phyloP scores from a whole-genome alignment of 805 yeast species.

The Danielozyma ontarioensis region DNA sequence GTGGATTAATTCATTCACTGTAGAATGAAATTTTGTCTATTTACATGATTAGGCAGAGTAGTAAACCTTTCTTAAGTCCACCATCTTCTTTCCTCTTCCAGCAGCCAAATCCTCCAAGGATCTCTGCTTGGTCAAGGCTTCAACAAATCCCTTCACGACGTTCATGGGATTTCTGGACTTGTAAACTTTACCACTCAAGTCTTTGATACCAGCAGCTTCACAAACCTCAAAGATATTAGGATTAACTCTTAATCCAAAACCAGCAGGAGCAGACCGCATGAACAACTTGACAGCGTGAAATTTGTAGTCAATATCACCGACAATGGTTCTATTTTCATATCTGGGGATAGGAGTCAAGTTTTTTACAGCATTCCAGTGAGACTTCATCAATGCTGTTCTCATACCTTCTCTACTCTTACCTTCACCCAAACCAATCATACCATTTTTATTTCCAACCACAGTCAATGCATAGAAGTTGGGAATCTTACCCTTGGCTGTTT shows the following conservation, averaged over 20 bases:
- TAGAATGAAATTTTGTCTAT: no score
- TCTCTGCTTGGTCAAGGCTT: constrained; percentile 76
- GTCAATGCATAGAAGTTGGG: constrained; percentile 77
- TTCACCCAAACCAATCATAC: constrained; percentile 92
- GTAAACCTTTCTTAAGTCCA: constrained; percentile 87
- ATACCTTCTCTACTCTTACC: constrained; percentile 82
- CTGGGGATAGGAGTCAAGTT: constrained; percentile 78
- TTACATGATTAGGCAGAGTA: constrained; percentile 45
- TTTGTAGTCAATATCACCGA: constrained; percentile 76
- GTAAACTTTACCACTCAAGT: constrained; percentile 85
- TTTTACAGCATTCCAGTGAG: constrained; percentile 91
- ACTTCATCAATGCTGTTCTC: constrained; percentile 70
- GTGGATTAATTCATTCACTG: no score
- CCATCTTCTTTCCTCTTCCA: constrained; percentile 90
- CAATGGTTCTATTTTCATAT: constrained; percentile 86
- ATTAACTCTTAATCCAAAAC: constrained; percentile 89
- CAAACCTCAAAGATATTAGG: constrained; percentile 87
- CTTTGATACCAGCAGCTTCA: constrained; percentile 90
- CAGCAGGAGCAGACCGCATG: constrained; percentile 84
- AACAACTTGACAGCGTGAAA: constrained; percentile 82
- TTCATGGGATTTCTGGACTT: constrained; percentile 93
- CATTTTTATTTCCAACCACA: constrained; percentile 88
- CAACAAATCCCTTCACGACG: constrained; percentile 83
- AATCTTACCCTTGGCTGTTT: constrained; percentile 89
- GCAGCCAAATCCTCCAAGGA: constrained; percentile 84